Evolutionary conservation across 495 filamentous ascomycete genomes (phyloP).

Genomic region (Endocarpon pusillum): DNA sequence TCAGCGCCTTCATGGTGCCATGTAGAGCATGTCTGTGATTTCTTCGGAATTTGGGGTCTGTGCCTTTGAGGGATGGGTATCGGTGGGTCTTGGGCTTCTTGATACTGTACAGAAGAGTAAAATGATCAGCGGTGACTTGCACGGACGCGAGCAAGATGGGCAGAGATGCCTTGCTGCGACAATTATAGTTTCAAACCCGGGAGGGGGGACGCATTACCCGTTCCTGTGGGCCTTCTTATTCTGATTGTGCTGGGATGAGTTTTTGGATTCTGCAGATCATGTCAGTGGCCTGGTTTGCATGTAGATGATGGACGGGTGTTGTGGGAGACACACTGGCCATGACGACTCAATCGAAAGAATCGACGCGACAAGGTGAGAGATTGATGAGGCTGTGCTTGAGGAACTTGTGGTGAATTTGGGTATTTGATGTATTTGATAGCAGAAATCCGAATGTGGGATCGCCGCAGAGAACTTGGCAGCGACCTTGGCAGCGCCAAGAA

Average conservation of each 20-base stretch:
- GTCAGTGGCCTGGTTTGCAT: too few species aligned
- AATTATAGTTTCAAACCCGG: conserved; percentile 1
- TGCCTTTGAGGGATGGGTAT: conserved; percentile 97
- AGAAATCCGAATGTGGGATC: too few species aligned
- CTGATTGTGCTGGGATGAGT: conserved; percentile 97
- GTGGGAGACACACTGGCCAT: too few species aligned
- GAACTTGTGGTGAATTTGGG: too few species aligned
- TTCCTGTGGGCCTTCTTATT: conserved; percentile 92
- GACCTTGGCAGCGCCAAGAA: too few species aligned
- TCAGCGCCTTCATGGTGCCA: conserved; percentile 94
- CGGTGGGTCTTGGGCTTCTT: conserved; percentile 99
- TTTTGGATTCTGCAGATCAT: conserved; percentile 81
- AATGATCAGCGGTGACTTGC: conserved; percentile 16
- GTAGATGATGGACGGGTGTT: too few species aligned
- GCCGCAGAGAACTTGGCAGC: too few species aligned
- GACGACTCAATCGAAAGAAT: too few species aligned
- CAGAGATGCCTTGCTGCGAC: conserved; percentile 5
- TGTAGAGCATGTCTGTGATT: conserved; percentile 99
- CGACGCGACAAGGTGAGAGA: too few species aligned
- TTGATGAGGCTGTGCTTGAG: too few species aligned
- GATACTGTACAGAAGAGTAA: conserved; percentile 46
- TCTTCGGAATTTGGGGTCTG: conserved; percentile 97
- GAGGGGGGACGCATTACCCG: conserved; percentile 54
- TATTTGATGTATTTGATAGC: too few species aligned
- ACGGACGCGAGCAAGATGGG: neutral